Evolutionary conservation across 2,329 filamentous ascomycete genomes (phyloP).

Genomic region (Trematosphaeria pertusa): DNA sequence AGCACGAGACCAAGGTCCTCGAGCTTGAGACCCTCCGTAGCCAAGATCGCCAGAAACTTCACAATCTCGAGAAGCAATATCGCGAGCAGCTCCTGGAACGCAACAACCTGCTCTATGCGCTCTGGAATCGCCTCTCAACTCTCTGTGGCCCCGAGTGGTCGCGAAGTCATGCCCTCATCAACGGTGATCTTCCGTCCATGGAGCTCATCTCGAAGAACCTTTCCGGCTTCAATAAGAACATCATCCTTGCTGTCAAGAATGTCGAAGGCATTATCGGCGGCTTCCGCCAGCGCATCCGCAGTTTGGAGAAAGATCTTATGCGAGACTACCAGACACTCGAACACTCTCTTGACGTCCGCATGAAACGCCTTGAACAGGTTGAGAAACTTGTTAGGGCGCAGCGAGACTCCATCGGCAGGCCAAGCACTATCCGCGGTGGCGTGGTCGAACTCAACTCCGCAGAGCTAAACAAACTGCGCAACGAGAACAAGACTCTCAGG

Average conservation of each 20-base stretch:
- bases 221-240: constrained; percentile 87
- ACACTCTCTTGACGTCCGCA: constrained; percentile 76
- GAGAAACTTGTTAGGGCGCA: constrained; percentile 71
- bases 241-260: constrained; percentile 84
- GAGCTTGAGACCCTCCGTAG: constrained; percentile 84
- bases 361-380: constrained; percentile 85
- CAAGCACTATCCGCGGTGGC: constrained; percentile 49
- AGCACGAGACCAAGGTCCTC: constrained; percentile 81
- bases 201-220: constrained; percentile 87
- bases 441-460: constrained; percentile 51
- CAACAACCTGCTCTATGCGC: constrained; percentile 82
- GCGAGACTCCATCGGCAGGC: constrained; percentile 46
- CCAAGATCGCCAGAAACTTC: constrained; percentile 78
- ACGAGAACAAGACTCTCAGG: constrained; percentile 66
- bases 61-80: constrained; percentile 77
- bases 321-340: constrained; percentile 90
- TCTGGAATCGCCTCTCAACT: constrained; percentile 87
- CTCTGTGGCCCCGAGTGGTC: constrained; percentile 93
- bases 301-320: constrained; percentile 87
- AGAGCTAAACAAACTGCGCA: constrained; percentile 65
- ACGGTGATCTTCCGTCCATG: constrained; percentile 82
- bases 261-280: constrained; percentile 80
- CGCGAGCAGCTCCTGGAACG: constrained; percentile 89
- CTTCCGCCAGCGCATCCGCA: constrained; percentile 81
- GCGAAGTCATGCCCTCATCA: constrained; percentile 86